These are phyloP conservation scores for Jatropha curcas DNA, from an alignment of 345 rosid species.

Conservation along the genomic window DNA sequence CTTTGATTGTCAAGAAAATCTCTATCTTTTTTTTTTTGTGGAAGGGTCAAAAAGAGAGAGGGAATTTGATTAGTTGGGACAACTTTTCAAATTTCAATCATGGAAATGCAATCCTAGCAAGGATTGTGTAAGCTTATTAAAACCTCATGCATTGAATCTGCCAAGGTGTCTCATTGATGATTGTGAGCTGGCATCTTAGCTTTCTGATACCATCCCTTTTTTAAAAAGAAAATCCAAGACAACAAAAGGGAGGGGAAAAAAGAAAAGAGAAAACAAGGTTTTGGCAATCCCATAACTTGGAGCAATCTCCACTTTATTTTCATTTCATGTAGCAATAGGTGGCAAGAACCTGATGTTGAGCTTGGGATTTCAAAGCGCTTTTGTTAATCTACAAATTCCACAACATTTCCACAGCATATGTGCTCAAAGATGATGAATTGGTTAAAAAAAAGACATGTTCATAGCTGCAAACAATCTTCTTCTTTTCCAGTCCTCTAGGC, in stretches of 20 bases:
- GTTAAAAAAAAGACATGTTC: no score
- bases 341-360: no score
- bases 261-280: neutral
- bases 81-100: neutral
- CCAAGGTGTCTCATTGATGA: neutral
- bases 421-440: no score
- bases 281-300: neutral
- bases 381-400: no score
- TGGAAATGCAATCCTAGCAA: slow-evolving; percentile 5
- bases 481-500: no score
- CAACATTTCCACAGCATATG: no score
- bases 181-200: neutral
- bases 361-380: no score
- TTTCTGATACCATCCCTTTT: neutral
- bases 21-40: no score
- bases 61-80: slow-evolving; percentile 1
- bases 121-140: neutral
- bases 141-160: neutral
- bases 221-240: neutral
- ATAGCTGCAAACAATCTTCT: no score
- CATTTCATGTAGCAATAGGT: no score
- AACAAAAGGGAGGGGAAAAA: neutral
- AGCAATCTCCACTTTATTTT: no score
- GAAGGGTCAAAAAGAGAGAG: neutral
- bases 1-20: no score